Evolutionary conservation across 1,284 basidiomycete species (phyloP).

Genomic region (Sparassis latifolia): DNA sequence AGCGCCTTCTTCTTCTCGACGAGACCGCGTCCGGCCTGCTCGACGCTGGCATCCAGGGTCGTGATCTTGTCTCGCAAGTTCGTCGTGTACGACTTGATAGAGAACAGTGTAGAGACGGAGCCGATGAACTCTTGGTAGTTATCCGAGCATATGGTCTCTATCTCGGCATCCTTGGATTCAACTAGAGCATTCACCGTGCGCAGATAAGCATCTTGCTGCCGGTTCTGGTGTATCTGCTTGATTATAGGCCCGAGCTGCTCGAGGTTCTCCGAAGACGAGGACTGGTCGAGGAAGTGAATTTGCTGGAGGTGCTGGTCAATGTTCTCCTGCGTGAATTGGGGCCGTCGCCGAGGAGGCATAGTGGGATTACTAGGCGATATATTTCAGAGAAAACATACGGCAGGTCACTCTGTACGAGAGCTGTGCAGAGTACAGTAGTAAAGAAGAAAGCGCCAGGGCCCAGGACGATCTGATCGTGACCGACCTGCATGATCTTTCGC

Average conservation of each 20-base stretch:
- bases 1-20: constrained; percentile 90
- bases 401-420: not conserved
- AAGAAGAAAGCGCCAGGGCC: not conserved
- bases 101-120: constrained; percentile 92
- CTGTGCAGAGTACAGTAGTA: not conserved
- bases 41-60: constrained; percentile 63
- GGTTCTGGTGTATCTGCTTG: constrained; percentile 86
- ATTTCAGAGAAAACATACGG: no score
- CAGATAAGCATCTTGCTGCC: constrained; percentile 89
- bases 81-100: constrained; percentile 85
- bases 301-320: constrained; percentile 84
- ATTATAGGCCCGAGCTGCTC: constrained; percentile 91
- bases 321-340: constrained; percentile 70
- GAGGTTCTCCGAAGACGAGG: constrained; percentile 84
- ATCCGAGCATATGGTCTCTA: constrained; percentile 90
- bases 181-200: constrained; percentile 84
- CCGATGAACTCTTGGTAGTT: constrained; percentile 98
- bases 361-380: not conserved
- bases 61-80: constrained; percentile 77
- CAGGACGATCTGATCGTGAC: not conserved
- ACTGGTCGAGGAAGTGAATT: constrained; percentile 80
- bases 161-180: constrained; percentile 91
- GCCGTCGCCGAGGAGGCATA: constrained; percentile 70
- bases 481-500: no score
- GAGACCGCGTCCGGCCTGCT: constrained; percentile 75